Conservation (phyloP, 768 basidiomycete species). For the Hemileccinum rubropunctum region DNA sequence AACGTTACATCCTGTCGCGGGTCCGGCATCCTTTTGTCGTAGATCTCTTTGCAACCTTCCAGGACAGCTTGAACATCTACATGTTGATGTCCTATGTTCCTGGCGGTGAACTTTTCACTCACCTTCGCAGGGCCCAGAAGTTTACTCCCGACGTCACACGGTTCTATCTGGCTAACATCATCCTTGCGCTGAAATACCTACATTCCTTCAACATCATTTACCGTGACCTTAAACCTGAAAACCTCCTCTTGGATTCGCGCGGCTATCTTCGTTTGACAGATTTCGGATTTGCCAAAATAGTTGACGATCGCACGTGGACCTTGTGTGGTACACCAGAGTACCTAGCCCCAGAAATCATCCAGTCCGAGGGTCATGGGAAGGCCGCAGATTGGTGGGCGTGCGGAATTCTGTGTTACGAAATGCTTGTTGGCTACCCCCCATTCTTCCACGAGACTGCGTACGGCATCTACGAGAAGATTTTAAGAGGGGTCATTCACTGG, state of each 20-base stretch:
- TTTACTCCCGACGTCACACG: slow-evolving; percentile 98
- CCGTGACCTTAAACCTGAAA: slow-evolving; percentile 98
- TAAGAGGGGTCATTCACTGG: slow-evolving; percentile 85
- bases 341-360: slow-evolving; percentile 96
- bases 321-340: slow-evolving; percentile 96
- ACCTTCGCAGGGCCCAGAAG: slow-evolving; percentile 87
- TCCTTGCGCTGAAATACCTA: slow-evolving; percentile 91
- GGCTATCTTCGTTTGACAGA: slow-evolving; percentile 96
- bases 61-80: slow-evolving; percentile 95
- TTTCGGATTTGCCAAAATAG: slow-evolving; percentile 97
- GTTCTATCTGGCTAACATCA: slow-evolving; percentile 95
- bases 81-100: slow-evolving; percentile 97
- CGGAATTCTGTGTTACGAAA: slow-evolving; percentile 95
- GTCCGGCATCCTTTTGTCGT: slow-evolving; percentile 96
- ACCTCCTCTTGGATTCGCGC: slow-evolving; percentile 89
- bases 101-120: slow-evolving; percentile 97
- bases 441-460: slow-evolving; percentile 99
- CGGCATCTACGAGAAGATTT: slow-evolving; percentile 97
- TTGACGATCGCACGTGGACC: slow-evolving; percentile 97
- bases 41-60: slow-evolving; percentile 92
- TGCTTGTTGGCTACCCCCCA: slow-evolving; percentile 98
- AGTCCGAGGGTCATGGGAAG: slow-evolving; percentile 96
- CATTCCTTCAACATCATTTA: slow-evolving; percentile 98
- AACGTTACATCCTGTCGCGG: slow-evolving; percentile 88
- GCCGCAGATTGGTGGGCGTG: slow-evolving; percentile 99